phyloP scores from a whole-genome alignment of 164 flowering plant species.

The grape (Vitis vinifera) region ASM3070453v1 NC_081807.1:4993001-4993500 shows the following conservation, averaged over 20 bases:
- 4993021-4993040: slow-evolving; percentile 2
- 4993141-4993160: too few species aligned
- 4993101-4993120: too few species aligned
- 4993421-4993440: slow-evolving; percentile 89
- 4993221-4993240: too few species aligned
- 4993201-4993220: too few species aligned
- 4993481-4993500: neutral
- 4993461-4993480: neutral
- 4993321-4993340: slow-evolving; percentile 91
- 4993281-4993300: neutral
- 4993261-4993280: too few species aligned
- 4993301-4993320: slow-evolving; percentile 47
- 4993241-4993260: too few species aligned
- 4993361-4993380: slow-evolving; percentile 59
- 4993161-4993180: too few species aligned
- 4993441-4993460: slow-evolving; percentile 73
- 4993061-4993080: too few species aligned
- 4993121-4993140: too few species aligned
- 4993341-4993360: slow-evolving; percentile 76
- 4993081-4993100: too few species aligned
- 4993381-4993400: slow-evolving; percentile 70
- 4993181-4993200: too few species aligned
- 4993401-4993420: slow-evolving; percentile 74
- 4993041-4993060: neutral
- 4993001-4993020: slow-evolving; percentile 84